phyloP scores from a whole-genome alignment of 2,329 filamentous ascomycete genomes.

The Fusarium globosum region DNA sequence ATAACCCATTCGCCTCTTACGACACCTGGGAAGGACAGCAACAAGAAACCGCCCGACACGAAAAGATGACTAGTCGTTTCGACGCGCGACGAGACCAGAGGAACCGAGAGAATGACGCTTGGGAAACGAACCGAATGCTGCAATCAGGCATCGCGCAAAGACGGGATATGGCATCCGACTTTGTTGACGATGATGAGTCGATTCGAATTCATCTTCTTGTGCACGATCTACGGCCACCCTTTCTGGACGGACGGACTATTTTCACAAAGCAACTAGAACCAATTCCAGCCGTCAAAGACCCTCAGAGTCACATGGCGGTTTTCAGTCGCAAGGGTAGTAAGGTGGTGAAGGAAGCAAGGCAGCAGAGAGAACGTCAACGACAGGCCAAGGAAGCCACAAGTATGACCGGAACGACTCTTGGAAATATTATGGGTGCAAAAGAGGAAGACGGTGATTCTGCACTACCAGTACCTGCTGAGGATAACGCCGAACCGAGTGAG shows the following conservation, averaged over 20 bases:
- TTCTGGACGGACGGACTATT: conserved; percentile 92
- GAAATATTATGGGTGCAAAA: conserved; percentile 95
- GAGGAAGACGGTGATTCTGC: conserved; percentile 94
- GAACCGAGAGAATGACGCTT: conserved; percentile 94
- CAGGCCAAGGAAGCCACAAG: conserved; percentile 96
- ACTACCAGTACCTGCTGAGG: conserved; percentile 78
- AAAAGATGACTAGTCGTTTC: conserved; percentile 81
- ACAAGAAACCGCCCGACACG: conserved; percentile 79
- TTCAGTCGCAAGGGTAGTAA: conserved; percentile 95
- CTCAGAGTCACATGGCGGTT: conserved; percentile 98
- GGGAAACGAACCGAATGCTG: conserved; percentile 99
- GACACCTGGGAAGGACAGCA: conserved; percentile 80
- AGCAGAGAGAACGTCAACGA: conserved; percentile 91
- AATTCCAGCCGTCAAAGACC: conserved; percentile 89
- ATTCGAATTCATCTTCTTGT: conserved; percentile 91
- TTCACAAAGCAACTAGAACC: conserved; percentile 98
- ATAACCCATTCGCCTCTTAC: conserved; percentile 88
- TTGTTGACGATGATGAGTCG: conserved; percentile 85
- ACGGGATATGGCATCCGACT: conserved; percentile 82
- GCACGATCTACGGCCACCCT: conserved; percentile 93
- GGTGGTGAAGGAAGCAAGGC: conserved; percentile 89
- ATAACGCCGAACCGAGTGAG: conserved; percentile 67
- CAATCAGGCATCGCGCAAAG: conserved; percentile 95
- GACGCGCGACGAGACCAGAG: conserved; percentile 81
- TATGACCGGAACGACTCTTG: conserved; percentile 88